Conservation (phyloP, 1,284 basidiomycete genomes). For the Hymenochaete sp. region DNA sequence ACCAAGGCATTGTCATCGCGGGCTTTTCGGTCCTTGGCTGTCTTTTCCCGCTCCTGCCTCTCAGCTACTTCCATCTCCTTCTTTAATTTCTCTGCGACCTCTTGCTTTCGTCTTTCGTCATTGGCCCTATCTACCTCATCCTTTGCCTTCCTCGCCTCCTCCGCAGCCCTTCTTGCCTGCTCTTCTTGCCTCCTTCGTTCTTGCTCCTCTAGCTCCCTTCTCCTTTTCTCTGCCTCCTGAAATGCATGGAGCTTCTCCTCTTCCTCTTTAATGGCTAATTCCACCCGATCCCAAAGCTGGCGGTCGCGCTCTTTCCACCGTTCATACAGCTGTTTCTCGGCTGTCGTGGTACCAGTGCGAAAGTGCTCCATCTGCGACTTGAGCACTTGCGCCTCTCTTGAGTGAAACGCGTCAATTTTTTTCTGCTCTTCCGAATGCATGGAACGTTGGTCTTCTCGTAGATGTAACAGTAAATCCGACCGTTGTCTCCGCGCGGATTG, state of each 20-base stretch:
- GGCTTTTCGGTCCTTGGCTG: constrained; percentile 22
- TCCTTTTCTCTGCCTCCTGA: constrained; percentile 43
- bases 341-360: constrained; percentile 29
- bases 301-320: constrained; percentile 46
- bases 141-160: constrained; percentile 31
- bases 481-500: constrained; percentile 51
- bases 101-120: constrained; percentile 31
- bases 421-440: constrained; percentile 31
- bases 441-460: constrained; percentile 32
- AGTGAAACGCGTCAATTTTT: constrained; percentile 32
- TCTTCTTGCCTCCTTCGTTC: constrained; percentile 40
- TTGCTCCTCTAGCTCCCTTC: constrained; percentile 43
- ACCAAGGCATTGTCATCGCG: constrained; percentile 28
- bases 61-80: constrained; percentile 34
- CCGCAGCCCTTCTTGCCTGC: constrained; percentile 32
- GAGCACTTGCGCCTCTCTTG: constrained; percentile 44
- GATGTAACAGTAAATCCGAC: constrained; percentile 31
- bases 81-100: constrained; percentile 34
- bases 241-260: constrained; percentile 48
- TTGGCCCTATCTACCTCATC: constrained; percentile 27
- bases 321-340: constrained; percentile 37
- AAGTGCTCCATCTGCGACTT: constrained; percentile 32
- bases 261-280: constrained; percentile 53
- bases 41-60: constrained; percentile 31
- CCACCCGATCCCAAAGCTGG: constrained; percentile 49